Evolutionary conservation across 1,284 basidiomycete genomes (phyloP).

Genomic region (Papiliotrema flavescens): DNA sequence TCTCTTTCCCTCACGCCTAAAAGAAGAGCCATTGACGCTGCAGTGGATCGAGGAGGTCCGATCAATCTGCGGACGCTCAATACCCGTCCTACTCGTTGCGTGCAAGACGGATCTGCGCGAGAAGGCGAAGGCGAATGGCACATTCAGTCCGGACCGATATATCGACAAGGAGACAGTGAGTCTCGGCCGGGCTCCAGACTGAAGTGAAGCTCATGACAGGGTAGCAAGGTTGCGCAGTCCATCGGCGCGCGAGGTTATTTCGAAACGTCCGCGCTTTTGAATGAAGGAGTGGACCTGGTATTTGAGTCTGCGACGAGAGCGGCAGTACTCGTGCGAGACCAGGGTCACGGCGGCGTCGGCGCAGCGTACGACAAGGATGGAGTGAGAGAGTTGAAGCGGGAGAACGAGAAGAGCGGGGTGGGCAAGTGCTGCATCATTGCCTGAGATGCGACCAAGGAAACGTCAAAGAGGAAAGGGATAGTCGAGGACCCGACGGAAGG

Average conservation of each 20-base stretch:
- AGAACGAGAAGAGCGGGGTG: slow-evolving; percentile 1
- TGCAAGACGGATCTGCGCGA: slow-evolving; percentile 55
- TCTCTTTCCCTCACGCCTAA: no score
- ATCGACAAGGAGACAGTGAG: slow-evolving; percentile 49
- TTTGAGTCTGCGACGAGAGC: slow-evolving; percentile 92
- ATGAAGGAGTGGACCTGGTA: slow-evolving; percentile 90
- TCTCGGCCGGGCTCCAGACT: slow-evolving; percentile 7
- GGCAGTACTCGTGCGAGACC: slow-evolving; percentile 88
- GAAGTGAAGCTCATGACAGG: slow-evolving; percentile 49
- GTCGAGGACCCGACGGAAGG: neutral
- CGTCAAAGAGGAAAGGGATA: neutral
- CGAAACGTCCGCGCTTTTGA: slow-evolving; percentile 86
- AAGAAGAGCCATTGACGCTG: slow-evolving; percentile 16
- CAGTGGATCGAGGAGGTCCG: slow-evolving; percentile 98
- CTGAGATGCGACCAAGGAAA: neutral
- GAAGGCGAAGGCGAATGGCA: slow-evolving; percentile 47
- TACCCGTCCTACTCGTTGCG: slow-evolving; percentile 55
- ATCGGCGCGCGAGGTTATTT: slow-evolving; percentile 89
- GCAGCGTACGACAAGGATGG: slow-evolving; percentile 26
- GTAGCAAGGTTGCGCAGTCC: slow-evolving; percentile 67
- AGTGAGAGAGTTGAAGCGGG: slow-evolving; percentile 3
- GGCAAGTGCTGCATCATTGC: slow-evolving; percentile 8
- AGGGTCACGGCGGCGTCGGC: slow-evolving; percentile 50
- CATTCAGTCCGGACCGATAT: slow-evolving; percentile 39
- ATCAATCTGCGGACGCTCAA: slow-evolving; percentile 71